Base-by-base conservation (phyloP, 331 rosid species). In the Ulmus americana region DNA sequence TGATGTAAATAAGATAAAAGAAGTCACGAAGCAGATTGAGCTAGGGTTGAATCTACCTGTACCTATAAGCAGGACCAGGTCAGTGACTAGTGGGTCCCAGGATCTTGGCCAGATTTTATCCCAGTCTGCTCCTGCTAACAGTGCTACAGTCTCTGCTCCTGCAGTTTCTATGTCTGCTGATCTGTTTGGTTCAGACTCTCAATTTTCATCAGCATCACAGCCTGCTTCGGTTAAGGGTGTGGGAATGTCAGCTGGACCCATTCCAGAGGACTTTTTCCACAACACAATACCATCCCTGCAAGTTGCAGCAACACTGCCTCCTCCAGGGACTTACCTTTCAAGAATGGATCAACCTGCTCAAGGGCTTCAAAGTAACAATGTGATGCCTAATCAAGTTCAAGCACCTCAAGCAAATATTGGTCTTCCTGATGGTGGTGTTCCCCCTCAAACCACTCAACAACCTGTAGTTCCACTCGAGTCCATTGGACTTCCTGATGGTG, bases 231-330 rank as follows among this genome's bases (percentile, higher is more conserved):
- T 53, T 59, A 67, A 18, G 39, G 85, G 88, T 59, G 68, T 61
- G 67, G 88, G 85, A 67, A 73, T 58, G 65, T 69, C 80, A 11
- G 81, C 75, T 64, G 76, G 82, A 68, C 99, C 99, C 66, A 94
- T 94, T 76, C 97, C 99, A 12, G 97, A 94, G 84, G 97, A 94
- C 85, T 94, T 94, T 65, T 94, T 94, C 78, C 91, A 94, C 80
- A 84, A 94, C 74, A 94, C 99, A 10, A 83, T 87, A 60, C 89
- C 95, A 62, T 90, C 97, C 67, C 35, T 94, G 14, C 90, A 90
- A 83, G 91, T 84, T 67, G 97, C 99, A 64, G 86, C 96, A 45
- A 2, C 83, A 54, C 80, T 94, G 54, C 87, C 84, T 71, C 97
- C 99, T 72, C 82, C 91, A 16, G 99, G 99, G 70, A 81, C 91